Percentiles rank a stretch among this genome's conserved stretches.
Conservation (phyloP, 2,329 filamentous ascomycete species). For the Fusarium euwallaceae region DNA sequence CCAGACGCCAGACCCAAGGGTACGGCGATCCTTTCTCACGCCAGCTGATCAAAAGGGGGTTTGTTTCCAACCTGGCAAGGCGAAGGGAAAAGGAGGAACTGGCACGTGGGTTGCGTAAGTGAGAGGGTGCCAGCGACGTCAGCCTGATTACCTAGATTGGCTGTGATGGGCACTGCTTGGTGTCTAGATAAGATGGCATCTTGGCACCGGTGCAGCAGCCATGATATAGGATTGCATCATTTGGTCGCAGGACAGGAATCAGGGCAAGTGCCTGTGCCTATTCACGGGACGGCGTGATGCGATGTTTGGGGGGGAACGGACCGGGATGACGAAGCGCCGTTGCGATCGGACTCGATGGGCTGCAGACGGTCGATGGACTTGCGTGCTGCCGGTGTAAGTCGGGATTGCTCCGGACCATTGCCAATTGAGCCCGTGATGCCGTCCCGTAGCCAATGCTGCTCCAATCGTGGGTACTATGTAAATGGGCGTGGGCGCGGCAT, state of each 20-base stretch:
- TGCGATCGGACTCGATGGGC: slow-evolving; percentile 28
- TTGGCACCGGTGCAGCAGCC: slow-evolving; percentile 4
- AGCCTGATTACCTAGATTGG: slow-evolving; percentile 23
- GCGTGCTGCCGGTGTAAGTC: slow-evolving; percentile 7
- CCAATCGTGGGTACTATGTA: neutral
- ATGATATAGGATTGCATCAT: slow-evolving; percentile 32
- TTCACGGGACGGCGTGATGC: slow-evolving; percentile 2
- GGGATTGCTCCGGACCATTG: slow-evolving; percentile 16
- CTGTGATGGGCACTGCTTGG: slow-evolving; percentile 25
- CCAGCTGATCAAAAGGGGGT: slow-evolving; percentile 27
- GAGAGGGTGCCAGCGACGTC: slow-evolving; percentile 30
- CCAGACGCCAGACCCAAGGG: neutral
- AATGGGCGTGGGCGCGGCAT: neutral
- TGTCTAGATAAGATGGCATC: slow-evolving; percentile 11
- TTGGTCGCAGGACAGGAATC: slow-evolving; percentile 2
- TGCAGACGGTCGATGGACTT: slow-evolving; percentile 11
- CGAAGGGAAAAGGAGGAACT: neutral
- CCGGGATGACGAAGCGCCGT: slow-evolving; percentile 15
- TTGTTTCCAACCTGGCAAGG: slow-evolving; percentile 12
- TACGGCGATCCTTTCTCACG: slow-evolving; percentile 20
- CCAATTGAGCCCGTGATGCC: slow-evolving; percentile 20
- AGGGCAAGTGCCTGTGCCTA: neutral
- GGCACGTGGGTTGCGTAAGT: slow-evolving; percentile 37
- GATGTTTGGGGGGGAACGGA: slow-evolving; percentile 1
- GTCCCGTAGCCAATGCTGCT: slow-evolving; percentile 18